Base-by-base conservation (phyloP, 768 basidiomycete species). In the Mycena belliarum region DNA sequence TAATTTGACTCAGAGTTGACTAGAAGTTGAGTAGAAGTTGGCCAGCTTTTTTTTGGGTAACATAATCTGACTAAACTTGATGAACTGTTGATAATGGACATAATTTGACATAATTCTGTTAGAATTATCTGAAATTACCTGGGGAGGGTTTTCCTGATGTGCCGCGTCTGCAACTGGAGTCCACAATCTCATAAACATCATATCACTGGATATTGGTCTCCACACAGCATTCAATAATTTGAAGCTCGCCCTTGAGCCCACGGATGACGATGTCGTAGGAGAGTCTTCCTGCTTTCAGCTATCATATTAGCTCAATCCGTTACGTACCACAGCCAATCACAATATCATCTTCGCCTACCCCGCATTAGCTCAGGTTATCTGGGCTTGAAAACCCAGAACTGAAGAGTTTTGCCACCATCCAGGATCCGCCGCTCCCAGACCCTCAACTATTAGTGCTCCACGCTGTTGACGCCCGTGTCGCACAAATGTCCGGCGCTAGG, bases 401-500 rank as follows among this genome's bases (percentile, higher is more conserved):
- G 43, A 57, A 45, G 14, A 53, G 53, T 33, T 53, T 49, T 24
- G 52, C 46, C 12, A 33, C 43, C 24, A 21, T 37, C 40, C 45
- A 42, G 25, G 51, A 40, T 16, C 57, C 52, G 38, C 57, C 53
- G 4, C 57, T 63, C 25, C 65, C 65, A 16, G 57, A 59, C 18
- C 65, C 51, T 26, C 51, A 42, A 20, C 51, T 62, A 11, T 29
- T 66, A 15, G 65, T 57, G 35, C 58, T 68, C 40, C 67, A 60
- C 29, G 66, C 67, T 24, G 61, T 60, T n/a, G 65, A 60, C 43
- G 66, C 50, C 37, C 52, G 65, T n/a, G 66, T 66, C 37, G 56
- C 59, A 24, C 64, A 63, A 50, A 47, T 59, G 29, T 66, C 65
- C 16, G 66, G 66, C 32, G 66, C 66, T 26, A 63, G 37, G 15